phyloP scores from a whole-genome alignment of 2,329 filamentous ascomycete species.

The Zymoseptoria tritici region DNA sequence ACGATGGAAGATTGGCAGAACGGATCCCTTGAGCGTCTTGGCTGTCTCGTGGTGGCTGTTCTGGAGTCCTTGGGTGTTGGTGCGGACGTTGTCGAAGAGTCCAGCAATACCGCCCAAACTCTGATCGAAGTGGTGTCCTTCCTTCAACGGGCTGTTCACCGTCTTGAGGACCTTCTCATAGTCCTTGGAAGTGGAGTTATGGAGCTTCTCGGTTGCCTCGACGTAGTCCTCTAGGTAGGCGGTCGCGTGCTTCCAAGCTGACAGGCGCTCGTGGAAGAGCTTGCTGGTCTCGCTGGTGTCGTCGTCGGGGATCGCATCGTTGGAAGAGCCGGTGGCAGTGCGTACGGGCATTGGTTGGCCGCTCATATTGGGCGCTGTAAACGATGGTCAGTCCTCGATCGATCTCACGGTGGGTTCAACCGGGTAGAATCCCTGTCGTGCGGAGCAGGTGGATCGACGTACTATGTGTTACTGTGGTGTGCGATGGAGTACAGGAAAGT shows the following conservation, averaged over 20 bases:
- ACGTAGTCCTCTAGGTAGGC: constrained; percentile 89
- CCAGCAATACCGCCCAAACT: constrained; percentile 78
- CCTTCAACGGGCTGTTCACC: constrained; percentile 74
- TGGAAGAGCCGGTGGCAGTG: constrained; percentile 29
- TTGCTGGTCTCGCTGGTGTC: constrained; percentile 44
- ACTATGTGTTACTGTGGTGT: neutral
- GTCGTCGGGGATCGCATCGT: constrained; percentile 43
- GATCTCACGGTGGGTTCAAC: neutral
- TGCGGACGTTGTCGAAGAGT: constrained; percentile 88
- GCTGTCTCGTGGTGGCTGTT: constrained; percentile 88
- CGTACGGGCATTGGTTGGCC: constrained; percentile 25
- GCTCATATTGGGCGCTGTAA: constrained; percentile 1
- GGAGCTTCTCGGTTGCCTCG: constrained; percentile 72
- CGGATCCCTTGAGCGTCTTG: constrained; percentile 76
- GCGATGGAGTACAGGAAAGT: neutral
- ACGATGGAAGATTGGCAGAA: constrained; percentile 81
- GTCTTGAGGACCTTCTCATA: constrained; percentile 94
- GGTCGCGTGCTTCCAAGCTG: constrained; percentile 93
- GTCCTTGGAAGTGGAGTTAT: constrained; percentile 81
- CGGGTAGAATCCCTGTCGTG: neutral
- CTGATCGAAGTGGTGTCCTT: constrained; percentile 90
- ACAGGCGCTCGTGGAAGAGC: constrained; percentile 77
- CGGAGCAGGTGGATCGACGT: neutral
- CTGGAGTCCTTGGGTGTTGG: constrained; percentile 84
- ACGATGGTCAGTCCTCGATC: neutral